phyloP scores from a whole-genome alignment of 164 flowering plant species.

The Hamamelis virginiana region DNA sequence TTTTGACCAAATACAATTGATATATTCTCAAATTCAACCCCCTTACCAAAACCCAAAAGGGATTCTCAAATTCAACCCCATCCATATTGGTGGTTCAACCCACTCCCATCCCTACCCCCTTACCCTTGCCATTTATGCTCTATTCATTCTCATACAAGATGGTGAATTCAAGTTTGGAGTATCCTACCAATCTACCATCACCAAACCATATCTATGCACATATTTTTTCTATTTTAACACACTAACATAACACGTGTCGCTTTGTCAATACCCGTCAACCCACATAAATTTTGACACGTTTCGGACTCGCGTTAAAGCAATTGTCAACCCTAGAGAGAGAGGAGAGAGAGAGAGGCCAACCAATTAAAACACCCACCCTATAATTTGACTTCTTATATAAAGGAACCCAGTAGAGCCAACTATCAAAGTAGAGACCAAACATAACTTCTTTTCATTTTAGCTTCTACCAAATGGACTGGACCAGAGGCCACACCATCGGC shows the following conservation, averaged over 20 bases:
- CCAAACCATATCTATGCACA: slow-evolving; percentile 8
- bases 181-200: slow-evolving; percentile 15
- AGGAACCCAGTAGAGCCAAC: not conserved
- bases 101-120: slow-evolving; percentile 6
- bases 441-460: not conserved
- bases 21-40: not conserved
- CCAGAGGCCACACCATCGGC: slow-evolving; percentile 58
- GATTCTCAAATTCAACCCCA: slow-evolving; percentile 9
- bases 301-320: slow-evolving; percentile 5
- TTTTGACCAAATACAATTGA: not conserved
- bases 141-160: not conserved
- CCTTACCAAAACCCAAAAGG: not conserved
- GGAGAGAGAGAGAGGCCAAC: slow-evolving; percentile 2
- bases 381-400: no score
- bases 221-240: not conserved
- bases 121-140: not conserved
- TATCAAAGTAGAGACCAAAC: not conserved
- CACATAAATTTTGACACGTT: slow-evolving; percentile 28
- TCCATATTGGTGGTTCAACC: slow-evolving; percentile 22
- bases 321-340: slow-evolving; percentile 6
- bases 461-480: slow-evolving; percentile 52
- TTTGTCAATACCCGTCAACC: slow-evolving; percentile 23
- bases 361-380: not conserved
- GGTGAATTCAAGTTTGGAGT: not conserved
- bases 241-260: not conserved